phyloP scores from a whole-genome alignment of 495 filamentous ascomycete genomes.

The Aspergillus biplanus region DNA sequence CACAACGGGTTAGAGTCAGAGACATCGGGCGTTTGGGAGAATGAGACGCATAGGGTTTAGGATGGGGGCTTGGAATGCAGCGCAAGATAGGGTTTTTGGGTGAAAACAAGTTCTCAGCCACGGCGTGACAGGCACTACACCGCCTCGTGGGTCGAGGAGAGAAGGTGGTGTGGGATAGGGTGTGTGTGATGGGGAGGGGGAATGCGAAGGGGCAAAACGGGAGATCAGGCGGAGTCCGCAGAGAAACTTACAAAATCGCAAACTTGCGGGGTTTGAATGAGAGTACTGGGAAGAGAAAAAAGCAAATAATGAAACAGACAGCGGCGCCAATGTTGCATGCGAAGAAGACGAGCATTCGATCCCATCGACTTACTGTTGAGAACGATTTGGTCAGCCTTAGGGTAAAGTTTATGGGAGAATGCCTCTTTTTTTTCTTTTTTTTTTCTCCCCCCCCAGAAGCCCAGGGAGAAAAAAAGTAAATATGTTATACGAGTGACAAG shows the following conservation, averaged over 20 bases:
- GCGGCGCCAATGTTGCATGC: conserved; percentile 90
- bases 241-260: conserved; percentile 83
- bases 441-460: too few species aligned
- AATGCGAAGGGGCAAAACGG: conserved; percentile 8
- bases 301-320: conserved; percentile 90
- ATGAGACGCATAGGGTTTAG: conserved; percentile 4
- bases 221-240: conserved; percentile 14
- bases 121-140: conserved; percentile 23
- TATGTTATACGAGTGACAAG: neutral
- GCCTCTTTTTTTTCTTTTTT: too few species aligned
- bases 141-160: conserved; percentile 16
- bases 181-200: neutral
- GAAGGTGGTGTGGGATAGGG: conserved; percentile 7
- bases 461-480: conserved; percentile 5
- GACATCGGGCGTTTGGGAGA: conserved; percentile 14
- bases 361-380: conserved; percentile 90
- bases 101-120: conserved; percentile 22
- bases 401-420: conserved; percentile 22
- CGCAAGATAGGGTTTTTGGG: conserved; percentile 11
- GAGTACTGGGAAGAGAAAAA: conserved; percentile 82
- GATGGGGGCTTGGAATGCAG: conserved; percentile 19
- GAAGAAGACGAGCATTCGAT: conserved; percentile 87
- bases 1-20: conserved; percentile 31
- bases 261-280: conserved; percentile 86
- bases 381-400: conserved; percentile 23